Evolutionary conservation across 177 flowering plant genomes (phyloP), one percentile per base, ranked within the genome.

Genomic region (Vitis hybrid): DNA sequence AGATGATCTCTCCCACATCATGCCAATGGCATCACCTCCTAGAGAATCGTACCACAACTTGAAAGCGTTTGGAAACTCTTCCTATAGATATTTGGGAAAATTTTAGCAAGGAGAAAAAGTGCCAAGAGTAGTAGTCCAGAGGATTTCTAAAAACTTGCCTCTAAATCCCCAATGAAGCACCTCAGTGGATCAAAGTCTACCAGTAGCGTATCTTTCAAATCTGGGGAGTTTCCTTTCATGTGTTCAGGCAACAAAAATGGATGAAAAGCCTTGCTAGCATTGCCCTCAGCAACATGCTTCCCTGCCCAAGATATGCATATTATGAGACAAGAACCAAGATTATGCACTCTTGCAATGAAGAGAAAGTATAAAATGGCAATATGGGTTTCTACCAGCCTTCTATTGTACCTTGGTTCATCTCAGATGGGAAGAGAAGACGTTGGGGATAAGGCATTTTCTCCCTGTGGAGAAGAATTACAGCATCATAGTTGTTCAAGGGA

Each of bases 1-100:
- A 19, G 14, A n/a, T 2, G 68, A 72, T 70, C 63, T 79, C 56
- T 74, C 84, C 95, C 96, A 93, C 21, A 98, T 93, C 56, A 95
- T 76, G 69, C 99, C 98, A 75, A 95, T 82, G 3, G 92, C 96
- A 79, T 95, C 98, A 52, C 97, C 94, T 56, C 98, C 98, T 62
- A 91, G 72, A 62, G 92, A 81, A 84, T 95, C 99, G 72, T 89
- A 89, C 99, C 99, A 95, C 67, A 88, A 51, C 72, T 86, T 89
- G 72, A 91, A 85, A 49, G 58, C 73, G 52, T 75, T 71, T 0
- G 87, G 80, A 73, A 80, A 89, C 64, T 86, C 91, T 71, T 72
- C 80, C 99, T 93, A 76, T 72, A 81, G 16, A 70, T 50, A 56
- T 66, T 70, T 69, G 11, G 32, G 54, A 13, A 46, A 54, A 19